Base-by-base conservation (phyloP, 371 early-diverging fungal genomes). In the Mucor saturninus region DNA sequence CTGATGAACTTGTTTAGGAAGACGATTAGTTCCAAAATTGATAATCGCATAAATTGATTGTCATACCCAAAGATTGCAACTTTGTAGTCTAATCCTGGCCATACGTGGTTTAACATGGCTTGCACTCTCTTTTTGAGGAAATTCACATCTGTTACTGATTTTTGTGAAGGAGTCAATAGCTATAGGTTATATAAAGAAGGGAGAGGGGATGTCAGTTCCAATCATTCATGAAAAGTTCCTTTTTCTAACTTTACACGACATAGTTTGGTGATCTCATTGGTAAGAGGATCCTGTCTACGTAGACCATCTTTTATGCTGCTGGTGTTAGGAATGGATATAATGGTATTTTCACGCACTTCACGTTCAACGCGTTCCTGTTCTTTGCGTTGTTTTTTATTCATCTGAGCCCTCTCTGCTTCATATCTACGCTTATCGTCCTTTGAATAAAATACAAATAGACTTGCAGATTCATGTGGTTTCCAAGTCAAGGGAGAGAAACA, bases 1-100 rank as follows among this genome's bases (percentile, higher is more conserved):
- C 69, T 21, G 75, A 64, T 13, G 79, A 78, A 8, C 79, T 64
- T 28, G 28, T 48, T 28, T 32, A 11, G 30, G 1, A 10, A 32
- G 32, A 14, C 26, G n/a, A 38, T 50, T 39, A 13, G 35, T 35
- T 8, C 35, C 4, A 35, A 30, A 40, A 39, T 2, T 28, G 10
- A 11, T 2, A n/a, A 30, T 56, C 30, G 15, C 14, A 51, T 51
- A 7, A 31, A 9, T 31, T 5, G 26, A 51, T 15, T 29, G 21
- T 15, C 9, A 48, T 69, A 75, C 75, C 75, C 75, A 62, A 71
- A 75, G 13, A 71, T 55, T 11, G 54, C 67, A 1, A 75, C 64
- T 4, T 48, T 28, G 9, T 69, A 39, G 8, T 64, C 54, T 10
- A 49, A 29, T 2, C 50, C 29, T 21, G 71, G 71, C 61, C 59